Evolutionary conservation across 768 basidiomycete genomes (phyloP).

Genomic region (Auriscalpium vulgare): DNA sequence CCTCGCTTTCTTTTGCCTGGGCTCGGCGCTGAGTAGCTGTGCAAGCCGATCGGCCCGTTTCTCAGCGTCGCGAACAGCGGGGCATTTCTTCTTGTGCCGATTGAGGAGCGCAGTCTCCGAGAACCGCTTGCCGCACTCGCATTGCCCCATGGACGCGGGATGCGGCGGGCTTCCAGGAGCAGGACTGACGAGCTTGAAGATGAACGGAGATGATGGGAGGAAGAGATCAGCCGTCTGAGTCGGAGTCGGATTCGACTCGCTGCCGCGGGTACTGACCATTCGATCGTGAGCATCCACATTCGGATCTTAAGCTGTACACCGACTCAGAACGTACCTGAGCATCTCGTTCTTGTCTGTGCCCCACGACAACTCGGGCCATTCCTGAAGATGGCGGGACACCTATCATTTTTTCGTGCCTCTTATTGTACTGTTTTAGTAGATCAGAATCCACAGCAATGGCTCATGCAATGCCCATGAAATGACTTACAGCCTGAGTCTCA

Average conservation of each 20-base stretch:
- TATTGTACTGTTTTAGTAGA: too few species aligned
- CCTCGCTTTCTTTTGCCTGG: not conserved
- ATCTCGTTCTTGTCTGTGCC: too few species aligned
- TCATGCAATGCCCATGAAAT: too few species aligned
- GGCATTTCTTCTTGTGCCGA: not conserved
- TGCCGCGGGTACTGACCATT: not conserved
- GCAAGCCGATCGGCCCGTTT: not conserved
- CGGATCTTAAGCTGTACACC: too few species aligned
- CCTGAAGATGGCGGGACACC: too few species aligned
- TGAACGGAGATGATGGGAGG: not conserved
- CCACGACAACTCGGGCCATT: too few species aligned
- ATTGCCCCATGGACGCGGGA: not conserved
- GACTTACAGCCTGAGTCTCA: too few species aligned
- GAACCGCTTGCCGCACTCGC: not conserved
- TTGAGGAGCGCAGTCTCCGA: not conserved
- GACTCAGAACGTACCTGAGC: too few species aligned
- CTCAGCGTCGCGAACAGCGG: not conserved
- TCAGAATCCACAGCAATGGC: too few species aligned
- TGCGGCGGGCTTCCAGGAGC: not conserved
- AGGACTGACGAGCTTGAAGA: not conserved
- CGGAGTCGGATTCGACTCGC: not conserved
- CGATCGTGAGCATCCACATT: not conserved
- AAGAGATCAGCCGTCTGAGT: not conserved
- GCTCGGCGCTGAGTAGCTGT: not conserved
- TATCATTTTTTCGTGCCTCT: too few species aligned